Percentiles rank a stretch among this genome's conserved stretches.
These are phyloP conservation scores for Didymosphaeria variabile DNA, from an alignment of 2,329 filamentous ascomycete species.

Conservation along the genomic window DNA sequence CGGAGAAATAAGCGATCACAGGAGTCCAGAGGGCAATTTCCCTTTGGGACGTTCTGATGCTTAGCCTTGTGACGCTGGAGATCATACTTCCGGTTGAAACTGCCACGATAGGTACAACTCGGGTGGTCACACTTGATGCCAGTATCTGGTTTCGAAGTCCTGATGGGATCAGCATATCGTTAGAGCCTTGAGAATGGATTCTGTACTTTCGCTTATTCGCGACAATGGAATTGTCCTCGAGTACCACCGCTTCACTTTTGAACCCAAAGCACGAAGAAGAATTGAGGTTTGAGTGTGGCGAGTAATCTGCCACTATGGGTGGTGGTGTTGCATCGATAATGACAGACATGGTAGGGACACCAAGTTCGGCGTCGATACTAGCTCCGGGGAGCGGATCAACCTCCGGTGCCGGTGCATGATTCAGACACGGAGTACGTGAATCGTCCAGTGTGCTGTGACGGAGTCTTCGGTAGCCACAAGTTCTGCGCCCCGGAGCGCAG, in stretches of 20 bases:
- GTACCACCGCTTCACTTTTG: slow-evolving; percentile 5
- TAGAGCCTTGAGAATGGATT: background rate
- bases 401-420: no score
- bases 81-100: slow-evolving; percentile 32
- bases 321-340: no score
- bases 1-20: slow-evolving; percentile 18
- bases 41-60: slow-evolving; percentile 14
- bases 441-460: no score
- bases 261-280: slow-evolving; percentile 3
- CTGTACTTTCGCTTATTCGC: slow-evolving; percentile 7
- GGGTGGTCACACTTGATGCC: slow-evolving; percentile 25
- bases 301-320: no score
- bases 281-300: background rate
- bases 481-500: no score
- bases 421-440: no score
- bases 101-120: slow-evolving; percentile 21
- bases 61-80: slow-evolving; percentile 31
- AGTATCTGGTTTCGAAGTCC: slow-evolving; percentile 12
- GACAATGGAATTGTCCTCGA: background rate
- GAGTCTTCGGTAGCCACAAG: no score
- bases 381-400: no score
- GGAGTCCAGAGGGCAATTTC: slow-evolving; percentile 17
- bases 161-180: background rate
- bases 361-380: no score
- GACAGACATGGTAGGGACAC: no score